phyloP scores from a whole-genome alignment of 768 basidiomycete species.

The Lactarius hengduanensis region DNA sequence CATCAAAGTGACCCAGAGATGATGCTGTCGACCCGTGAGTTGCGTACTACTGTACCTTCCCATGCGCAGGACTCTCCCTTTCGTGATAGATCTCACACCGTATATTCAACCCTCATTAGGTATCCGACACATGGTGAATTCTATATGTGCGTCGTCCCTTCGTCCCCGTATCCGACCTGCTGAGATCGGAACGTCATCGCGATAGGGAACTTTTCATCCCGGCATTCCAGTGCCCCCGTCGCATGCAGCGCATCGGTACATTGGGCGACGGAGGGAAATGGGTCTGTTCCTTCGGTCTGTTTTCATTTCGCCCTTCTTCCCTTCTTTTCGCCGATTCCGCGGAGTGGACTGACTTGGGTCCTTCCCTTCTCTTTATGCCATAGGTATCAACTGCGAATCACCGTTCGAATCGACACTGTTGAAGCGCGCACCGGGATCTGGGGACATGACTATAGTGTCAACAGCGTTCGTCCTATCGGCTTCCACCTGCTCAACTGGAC shows the following conservation, averaged over 20 bases:
- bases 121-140: neutral
- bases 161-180: too few species aligned
- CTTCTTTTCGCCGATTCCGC: neutral
- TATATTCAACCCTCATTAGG: neutral
- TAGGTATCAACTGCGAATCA: conserved; percentile 36
- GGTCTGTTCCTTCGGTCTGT: conserved; percentile 50
- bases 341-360: too few species aligned
- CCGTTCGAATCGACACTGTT: conserved; percentile 51
- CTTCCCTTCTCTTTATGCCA: too few species aligned
- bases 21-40: conserved; percentile 15
- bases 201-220: conserved; percentile 52
- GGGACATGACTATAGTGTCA: too few species aligned
- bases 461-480: conserved; percentile 26
- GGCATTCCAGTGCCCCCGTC: conserved; percentile 49
- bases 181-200: neutral
- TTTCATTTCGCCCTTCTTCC: neutral
- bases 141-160: too few species aligned
- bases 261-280: conserved; percentile 58
- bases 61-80: neutral
- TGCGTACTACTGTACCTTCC: too few species aligned
- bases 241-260: conserved; percentile 39
- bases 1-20: neutral
- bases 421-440: conserved; percentile 35
- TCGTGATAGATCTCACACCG: neutral
- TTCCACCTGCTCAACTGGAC: neutral